phyloP scores from a whole-genome alignment of 106 monocot species.

The Dioscorea zingiberensis region DNA sequence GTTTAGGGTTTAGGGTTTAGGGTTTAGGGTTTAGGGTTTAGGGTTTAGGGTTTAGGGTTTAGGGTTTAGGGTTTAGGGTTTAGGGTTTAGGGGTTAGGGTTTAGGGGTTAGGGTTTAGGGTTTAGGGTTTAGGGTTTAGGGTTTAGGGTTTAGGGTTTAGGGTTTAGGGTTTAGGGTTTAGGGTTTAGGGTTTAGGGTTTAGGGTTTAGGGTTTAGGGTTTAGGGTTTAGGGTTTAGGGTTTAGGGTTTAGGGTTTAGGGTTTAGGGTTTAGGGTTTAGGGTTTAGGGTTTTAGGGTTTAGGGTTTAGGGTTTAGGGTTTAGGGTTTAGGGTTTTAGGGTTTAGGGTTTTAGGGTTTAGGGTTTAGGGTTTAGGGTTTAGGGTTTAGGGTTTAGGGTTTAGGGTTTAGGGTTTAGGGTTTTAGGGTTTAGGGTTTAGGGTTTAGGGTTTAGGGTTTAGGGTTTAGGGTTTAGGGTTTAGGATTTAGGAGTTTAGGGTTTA shows the following conservation, averaged over 20 bases:
- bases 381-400: constrained; percentile 12
- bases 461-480: constrained; percentile 15
- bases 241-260: constrained; percentile 6
- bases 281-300: not conserved
- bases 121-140: not conserved
- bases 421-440: constrained; percentile 11
- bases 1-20: not conserved
- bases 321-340: constrained; percentile 11
- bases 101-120: not conserved
- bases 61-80: not conserved
- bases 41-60: not conserved
- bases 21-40: not conserved
- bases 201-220: not conserved
- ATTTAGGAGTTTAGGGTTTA: constrained; percentile 7
- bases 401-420: constrained; percentile 10
- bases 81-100: not conserved
- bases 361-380: constrained; percentile 10
- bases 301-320: constrained; percentile 1
- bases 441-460: constrained; percentile 17
- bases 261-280: not conserved
- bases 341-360: constrained; percentile 17
- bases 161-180: not conserved
- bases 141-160: not conserved
- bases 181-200: not conserved
- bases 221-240: constrained; percentile 18